Evolutionary conservation across 2,329 filamentous ascomycete species (phyloP).

Genomic region (Chrysoporthe cubensis): DNA sequence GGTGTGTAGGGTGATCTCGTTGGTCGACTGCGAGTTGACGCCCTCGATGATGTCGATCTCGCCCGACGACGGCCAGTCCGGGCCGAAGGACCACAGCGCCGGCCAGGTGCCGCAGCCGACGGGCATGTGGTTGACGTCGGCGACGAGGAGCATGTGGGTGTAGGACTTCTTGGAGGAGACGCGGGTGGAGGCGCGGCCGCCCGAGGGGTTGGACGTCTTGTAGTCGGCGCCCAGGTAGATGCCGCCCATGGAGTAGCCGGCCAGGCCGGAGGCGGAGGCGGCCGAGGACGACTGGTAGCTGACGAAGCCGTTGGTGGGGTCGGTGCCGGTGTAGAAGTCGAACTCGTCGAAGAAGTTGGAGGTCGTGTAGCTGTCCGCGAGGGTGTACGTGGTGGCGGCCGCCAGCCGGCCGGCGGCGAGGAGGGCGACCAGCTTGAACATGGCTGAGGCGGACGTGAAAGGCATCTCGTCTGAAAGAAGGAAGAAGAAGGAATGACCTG

Average conservation of each 20-base stretch:
- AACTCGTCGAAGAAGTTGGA: constrained; percentile 62
- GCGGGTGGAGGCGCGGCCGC: constrained; percentile 72
- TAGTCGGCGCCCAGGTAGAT: constrained; percentile 74
- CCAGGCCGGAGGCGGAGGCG: constrained; percentile 62
- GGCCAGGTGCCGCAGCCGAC: constrained; percentile 76
- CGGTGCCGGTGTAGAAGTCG: constrained; percentile 58
- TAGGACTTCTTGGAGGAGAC: constrained; percentile 69
- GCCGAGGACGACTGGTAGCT: constrained; percentile 64
- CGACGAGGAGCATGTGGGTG: constrained; percentile 70
- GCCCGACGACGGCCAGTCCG: constrained; percentile 70
- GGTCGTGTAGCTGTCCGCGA: constrained; percentile 53
- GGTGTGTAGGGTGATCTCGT: constrained; percentile 72
- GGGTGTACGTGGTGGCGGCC: constrained; percentile 46
- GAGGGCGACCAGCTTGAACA: constrained; percentile 27
- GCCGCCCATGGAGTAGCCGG: constrained; percentile 56
- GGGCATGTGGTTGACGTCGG: constrained; percentile 80
- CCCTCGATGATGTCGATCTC: constrained; percentile 85
- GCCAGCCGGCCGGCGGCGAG: constrained; percentile 28
- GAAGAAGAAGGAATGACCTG: neutral
- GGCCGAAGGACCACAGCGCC: constrained; percentile 71
- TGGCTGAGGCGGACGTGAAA: constrained; percentile 31
- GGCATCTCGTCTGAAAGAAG: constrained; percentile 15
- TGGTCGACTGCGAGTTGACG: constrained; percentile 64
- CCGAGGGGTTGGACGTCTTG: constrained; percentile 55
- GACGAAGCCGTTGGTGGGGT: constrained; percentile 79